phyloP scores from a whole-genome alignment of 139 green algal genomes.

The Parachlorella kessleri region DNA sequence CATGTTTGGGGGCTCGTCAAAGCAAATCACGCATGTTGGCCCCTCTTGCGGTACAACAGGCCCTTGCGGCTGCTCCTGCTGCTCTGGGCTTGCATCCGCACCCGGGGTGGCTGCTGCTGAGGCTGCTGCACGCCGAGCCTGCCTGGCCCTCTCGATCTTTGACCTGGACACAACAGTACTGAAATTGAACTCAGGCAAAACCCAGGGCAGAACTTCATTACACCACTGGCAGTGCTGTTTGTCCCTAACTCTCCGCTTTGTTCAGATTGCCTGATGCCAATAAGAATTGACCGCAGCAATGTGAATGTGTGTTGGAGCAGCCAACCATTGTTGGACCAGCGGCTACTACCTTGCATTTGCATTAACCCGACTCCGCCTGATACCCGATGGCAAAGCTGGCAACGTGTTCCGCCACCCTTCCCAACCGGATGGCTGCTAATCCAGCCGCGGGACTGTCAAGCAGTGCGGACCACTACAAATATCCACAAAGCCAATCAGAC shows the following conservation, averaged over 20 bases:
- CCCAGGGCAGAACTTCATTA: neutral
- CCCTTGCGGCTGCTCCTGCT: neutral
- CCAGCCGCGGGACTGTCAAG: too few species aligned
- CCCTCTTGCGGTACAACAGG: neutral
- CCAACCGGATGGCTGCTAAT: neutral
- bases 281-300: too few species aligned
- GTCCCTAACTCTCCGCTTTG: too few species aligned
- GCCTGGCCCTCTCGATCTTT: too few species aligned
- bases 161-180: too few species aligned
- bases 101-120: neutral
- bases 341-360: neutral
- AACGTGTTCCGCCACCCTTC: neutral
- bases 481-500: too few species aligned
- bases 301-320: too few species aligned
- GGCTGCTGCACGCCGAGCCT: neutral
- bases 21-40: slow-evolving; percentile 54
- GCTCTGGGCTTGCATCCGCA: neutral
- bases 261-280: too few species aligned
- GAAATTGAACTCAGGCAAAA: neutral
- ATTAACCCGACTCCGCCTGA: neutral
- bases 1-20: slow-evolving; percentile 20
- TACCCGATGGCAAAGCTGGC: too few species aligned
- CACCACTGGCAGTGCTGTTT: neutral
- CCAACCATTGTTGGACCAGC: too few species aligned
- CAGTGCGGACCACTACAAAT: too few species aligned